Conservation (phyloP, 192 early-diverging fungal genomes). For the Dissophora ornata region DNA sequence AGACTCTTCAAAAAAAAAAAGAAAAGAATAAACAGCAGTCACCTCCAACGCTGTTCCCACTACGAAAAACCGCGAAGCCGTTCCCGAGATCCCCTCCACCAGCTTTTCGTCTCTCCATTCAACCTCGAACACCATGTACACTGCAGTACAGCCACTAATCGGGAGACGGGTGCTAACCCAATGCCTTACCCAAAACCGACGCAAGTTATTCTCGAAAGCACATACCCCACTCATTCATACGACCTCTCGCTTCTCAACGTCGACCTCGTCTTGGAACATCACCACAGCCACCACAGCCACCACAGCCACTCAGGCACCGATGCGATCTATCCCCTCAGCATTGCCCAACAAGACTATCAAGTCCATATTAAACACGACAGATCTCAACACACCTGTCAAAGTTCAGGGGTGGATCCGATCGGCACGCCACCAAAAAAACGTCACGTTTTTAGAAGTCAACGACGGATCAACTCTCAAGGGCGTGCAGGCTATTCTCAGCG, state of each 20-base stretch:
- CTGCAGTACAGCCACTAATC: neutral
- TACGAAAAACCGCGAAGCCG: no score
- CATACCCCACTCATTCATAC: neutral
- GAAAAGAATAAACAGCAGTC: constrained; percentile 4
- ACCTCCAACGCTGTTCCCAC: no score
- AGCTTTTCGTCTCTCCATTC: neutral
- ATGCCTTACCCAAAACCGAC: neutral
- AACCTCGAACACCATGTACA: neutral
- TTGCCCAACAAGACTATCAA: constrained; percentile 52
- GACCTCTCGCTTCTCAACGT: neutral
- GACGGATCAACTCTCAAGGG: constrained; percentile 81
- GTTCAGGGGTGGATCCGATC: constrained; percentile 88
- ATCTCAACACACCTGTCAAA: constrained; percentile 53
- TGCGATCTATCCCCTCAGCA: constrained; percentile 33
- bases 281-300: neutral
- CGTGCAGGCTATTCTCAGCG: constrained; percentile 73
- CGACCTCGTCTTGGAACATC: neutral
- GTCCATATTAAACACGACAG: constrained; percentile 33
- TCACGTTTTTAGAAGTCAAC: constrained; percentile 80
- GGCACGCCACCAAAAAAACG: constrained; percentile 80
- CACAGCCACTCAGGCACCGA: neutral
- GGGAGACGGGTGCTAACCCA: neutral
- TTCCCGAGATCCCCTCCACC: neutral
- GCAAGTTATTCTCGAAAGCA: constrained; percentile 1
- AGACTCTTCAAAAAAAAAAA: neutral